Evolutionary conservation across 805 yeast genomes (phyloP).

Genomic region (Kodamaea kaohsiungensis): DNA sequence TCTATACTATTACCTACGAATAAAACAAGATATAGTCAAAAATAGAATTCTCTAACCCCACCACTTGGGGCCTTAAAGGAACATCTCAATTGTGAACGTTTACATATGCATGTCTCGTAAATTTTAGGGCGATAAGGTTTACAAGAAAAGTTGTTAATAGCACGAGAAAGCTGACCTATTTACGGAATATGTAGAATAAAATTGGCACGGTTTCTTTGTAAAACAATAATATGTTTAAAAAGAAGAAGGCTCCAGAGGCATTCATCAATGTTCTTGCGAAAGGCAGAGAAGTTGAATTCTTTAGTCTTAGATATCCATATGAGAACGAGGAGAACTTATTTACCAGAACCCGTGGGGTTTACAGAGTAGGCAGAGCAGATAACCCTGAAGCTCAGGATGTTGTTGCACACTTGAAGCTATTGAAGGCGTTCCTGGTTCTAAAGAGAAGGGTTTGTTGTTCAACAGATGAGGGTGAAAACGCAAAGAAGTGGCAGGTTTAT

Average conservation of each 20-base stretch:
- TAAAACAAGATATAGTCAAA: too few species aligned
- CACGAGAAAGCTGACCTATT: not conserved
- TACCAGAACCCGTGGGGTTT: not conserved
- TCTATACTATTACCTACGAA: too few species aligned
- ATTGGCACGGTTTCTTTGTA: not conserved
- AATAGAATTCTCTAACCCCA: too few species aligned
- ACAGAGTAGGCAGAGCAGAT: not conserved
- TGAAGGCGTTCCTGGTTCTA: constrained; percentile 21
- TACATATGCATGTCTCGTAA: not conserved
- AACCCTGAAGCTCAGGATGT: constrained; percentile 12
- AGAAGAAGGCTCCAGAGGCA: not conserved
- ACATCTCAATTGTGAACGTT: too few species aligned
- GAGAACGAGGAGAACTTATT: not conserved
- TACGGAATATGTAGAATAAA: not conserved
- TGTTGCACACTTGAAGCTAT: constrained; percentile 23
- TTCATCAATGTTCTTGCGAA: not conserved
- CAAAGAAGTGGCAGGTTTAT: constrained; percentile 23
- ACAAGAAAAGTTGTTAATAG: too few species aligned
- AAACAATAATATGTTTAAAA: not conserved
- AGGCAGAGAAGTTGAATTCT: not conserved
- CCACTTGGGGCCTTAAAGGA: too few species aligned
- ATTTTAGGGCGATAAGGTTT: not conserved
- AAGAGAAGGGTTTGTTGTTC: constrained; percentile 13
- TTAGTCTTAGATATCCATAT: not conserved
- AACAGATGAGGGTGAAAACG: constrained; percentile 2